Base-by-base conservation (phyloP, 139 green algal species). In the Volvox reticuliferus region DNA sequence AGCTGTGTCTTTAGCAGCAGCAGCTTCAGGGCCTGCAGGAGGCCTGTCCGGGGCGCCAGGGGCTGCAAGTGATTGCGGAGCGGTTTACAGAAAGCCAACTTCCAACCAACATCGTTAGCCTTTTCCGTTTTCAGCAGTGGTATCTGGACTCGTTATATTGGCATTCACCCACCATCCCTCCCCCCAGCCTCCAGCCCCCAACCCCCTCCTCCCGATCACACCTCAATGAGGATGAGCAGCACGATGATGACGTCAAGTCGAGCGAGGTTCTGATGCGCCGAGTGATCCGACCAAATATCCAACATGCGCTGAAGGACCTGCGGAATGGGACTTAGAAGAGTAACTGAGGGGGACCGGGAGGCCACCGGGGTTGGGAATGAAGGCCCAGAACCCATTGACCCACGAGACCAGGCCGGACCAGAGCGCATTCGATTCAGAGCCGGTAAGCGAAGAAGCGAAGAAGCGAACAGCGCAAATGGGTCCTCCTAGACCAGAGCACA, bases 191-290 rank as follows among this genome's bases (percentile, higher is more conserved):
- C n/a, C n/a, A 24, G 65, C 12, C 65, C 65, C 65, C 65, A 73
- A 5, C 61, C 26, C 61, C 12, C 5, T 79, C 63, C 63, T 67
- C 12, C 35, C 12, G 13, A 20, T 19, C 24, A 20, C 89, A 92
- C 87, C 84, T 95, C 93, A 12, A 95, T 89, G 28, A 94, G 79
- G 77, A 95, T 94, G 44, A 95, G 92, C 88, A 92, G 91, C 79
- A 95, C 94, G 55, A 96, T 92, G 73, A 97, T 95, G 93, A 92
- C 94, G 89, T 98, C 96, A 33, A 98, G 91, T 30, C 94, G 92
- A 2, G 93, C 92, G 24, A 92, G 86, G 84, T 97, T 93, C 13
- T 67, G 80, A 87, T 96, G 95, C 69, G 95, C 94, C 28, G 93
- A 63, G 77, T 94, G 92, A 86, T 94, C 86, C 32, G 36, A 76